These are phyloP conservation scores for Puccinia brachypodii DNA, from an alignment of 1,284 basidiomycete genomes.

Conservation along the genomic window DNA sequence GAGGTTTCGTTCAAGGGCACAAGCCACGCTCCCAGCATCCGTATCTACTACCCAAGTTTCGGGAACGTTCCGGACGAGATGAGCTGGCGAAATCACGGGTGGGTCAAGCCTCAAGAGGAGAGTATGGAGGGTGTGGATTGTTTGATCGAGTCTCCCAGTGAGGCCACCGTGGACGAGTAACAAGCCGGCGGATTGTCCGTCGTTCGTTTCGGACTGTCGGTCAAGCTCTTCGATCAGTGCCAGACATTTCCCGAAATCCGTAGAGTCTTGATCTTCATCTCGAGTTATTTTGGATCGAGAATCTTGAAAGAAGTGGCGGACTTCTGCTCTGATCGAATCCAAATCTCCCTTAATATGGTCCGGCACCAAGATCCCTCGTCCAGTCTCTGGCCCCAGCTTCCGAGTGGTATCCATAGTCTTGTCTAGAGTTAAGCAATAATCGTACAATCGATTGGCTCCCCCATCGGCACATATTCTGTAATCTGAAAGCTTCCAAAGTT, in stretches of 20 bases:
- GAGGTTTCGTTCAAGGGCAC: conserved; percentile 16
- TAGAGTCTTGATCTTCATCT: conserved; percentile 76
- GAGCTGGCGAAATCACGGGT: background rate
- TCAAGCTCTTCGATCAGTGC: conserved; percentile 62
- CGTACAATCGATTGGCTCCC: conserved; percentile 83
- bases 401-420: background rate
- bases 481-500: conserved; percentile 7
- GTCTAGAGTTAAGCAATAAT: conserved; percentile 57
- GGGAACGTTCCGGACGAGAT: conserved; percentile 59
- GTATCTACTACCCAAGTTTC: conserved; percentile 77
- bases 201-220: conserved; percentile 55
- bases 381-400: conserved; percentile 32
- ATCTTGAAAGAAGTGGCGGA: conserved; percentile 67
- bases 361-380: conserved; percentile 67
- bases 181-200: conserved; percentile 62
- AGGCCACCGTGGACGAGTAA: conserved; percentile 84
- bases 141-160: conserved; percentile 88
- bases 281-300: conserved; percentile 59
- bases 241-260: conserved; percentile 93
- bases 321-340: conserved; percentile 78
- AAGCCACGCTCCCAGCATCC: conserved; percentile 59
- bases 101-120: conserved; percentile 62
- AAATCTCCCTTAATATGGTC: conserved; percentile 89
- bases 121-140: conserved; percentile 81
- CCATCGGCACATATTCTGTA: conserved; percentile 77